A percentile compares a stretch with the other conserved stretches of the same genome.
Conservation (phyloP, 2,329 filamentous ascomycete genomes). For the Botrytis squamosa region DNA sequence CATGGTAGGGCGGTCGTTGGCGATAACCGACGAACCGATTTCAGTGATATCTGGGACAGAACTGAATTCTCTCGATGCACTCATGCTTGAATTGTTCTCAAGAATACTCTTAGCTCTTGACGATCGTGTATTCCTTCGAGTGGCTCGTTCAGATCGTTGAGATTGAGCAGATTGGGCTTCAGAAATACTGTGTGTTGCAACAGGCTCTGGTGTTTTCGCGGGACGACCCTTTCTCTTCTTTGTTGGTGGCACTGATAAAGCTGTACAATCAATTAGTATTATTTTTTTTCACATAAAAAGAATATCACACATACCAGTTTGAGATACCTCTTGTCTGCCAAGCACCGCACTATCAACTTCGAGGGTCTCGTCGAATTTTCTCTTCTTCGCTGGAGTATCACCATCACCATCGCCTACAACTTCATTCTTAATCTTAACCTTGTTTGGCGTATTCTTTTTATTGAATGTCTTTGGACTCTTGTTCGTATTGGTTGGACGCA, state of each 20-base stretch:
- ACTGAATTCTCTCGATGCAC: neutral
- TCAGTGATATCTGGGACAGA: neutral
- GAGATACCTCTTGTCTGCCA: constrained; percentile 29
- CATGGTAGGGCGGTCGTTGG: neutral
- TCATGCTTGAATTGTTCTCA: constrained; percentile 11
- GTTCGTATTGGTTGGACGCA: neutral
- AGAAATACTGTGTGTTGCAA: neutral
- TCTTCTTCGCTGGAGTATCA: constrained; percentile 25
- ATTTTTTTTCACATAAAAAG: neutral
- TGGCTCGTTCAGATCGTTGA: neutral
- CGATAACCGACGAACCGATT: neutral
- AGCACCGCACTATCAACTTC: constrained; percentile 27
- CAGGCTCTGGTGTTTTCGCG: constrained; percentile 15
- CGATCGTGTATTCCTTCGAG: neutral
- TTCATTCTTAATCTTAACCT: neutral
- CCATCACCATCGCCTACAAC: neutral
- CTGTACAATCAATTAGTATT: neutral
- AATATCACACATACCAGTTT: constrained; percentile 19
- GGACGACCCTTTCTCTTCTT: constrained; percentile 26
- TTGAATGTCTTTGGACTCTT: neutral
- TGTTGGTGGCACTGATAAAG: constrained; percentile 9
- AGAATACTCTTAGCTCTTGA: constrained; percentile 21
- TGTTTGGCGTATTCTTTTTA: neutral
- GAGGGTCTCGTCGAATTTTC: constrained; percentile 26
- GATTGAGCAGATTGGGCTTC: neutral